Percentiles rank a stretch among this genome's conserved stretches.
Evolutionary conservation across 805 yeast genomes (phyloP).

Genomic region (Grigorovia jiainica): DNA sequence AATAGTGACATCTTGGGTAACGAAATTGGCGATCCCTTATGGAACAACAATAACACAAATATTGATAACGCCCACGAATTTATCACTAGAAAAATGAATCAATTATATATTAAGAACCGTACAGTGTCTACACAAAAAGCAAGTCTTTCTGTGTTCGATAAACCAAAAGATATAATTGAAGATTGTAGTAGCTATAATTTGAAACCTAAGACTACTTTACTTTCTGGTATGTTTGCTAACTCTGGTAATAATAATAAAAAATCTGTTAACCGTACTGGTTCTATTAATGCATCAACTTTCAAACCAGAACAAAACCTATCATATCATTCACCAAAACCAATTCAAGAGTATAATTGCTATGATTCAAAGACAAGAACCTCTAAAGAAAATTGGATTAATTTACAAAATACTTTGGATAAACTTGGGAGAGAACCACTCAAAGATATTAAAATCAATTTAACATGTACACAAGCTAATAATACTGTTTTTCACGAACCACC

Average conservation of each 20-base stretch:
- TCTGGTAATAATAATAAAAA: neutral
- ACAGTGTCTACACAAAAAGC: neutral
- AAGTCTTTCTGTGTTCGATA: neutral
- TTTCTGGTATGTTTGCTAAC: neutral
- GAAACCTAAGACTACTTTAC: neutral
- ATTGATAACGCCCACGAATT: slow-evolving; percentile 16
- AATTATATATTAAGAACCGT: slow-evolving; percentile 14
- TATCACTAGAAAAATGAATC: slow-evolving; percentile 19
- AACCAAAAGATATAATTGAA: neutral
- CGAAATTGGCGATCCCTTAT: slow-evolving; percentile 21
- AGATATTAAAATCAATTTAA: slow-evolving; percentile 18
- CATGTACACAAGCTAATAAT: slow-evolving; percentile 23
- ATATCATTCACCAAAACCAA: slow-evolving; percentile 28
- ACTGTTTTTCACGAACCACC: slow-evolving; percentile 19
- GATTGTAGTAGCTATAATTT: neutral
- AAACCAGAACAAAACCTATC: slow-evolving; percentile 10
- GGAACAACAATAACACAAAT: slow-evolving; percentile 9
- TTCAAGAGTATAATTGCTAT: slow-evolving; percentile 25
- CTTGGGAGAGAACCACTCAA: slow-evolving; percentile 20
- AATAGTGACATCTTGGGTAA: slow-evolving; percentile 17
- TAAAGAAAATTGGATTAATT: slow-evolving; percentile 23
- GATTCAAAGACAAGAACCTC: slow-evolving; percentile 22
- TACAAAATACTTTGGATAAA: slow-evolving; percentile 16
- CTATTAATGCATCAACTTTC: neutral
- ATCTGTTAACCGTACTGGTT: neutral